phyloP scores from a whole-genome alignment of 345 rosid genomes.

The thale cress (Arabidopsis thaliana) region TAIR10.1 NC_003070.9:5494501-5495000 shows the following conservation, averaged over 20 bases:
- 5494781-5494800: not conserved
- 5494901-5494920: not conserved
- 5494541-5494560: not conserved
- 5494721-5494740: conserved; percentile 82
- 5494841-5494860: too few relatives aligned
- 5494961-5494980: not conserved
- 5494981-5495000: not conserved
- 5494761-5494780: not conserved
- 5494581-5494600: conserved; percentile 26
- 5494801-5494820: not conserved
- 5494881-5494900: not conserved
- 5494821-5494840: not conserved
- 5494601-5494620: conserved; percentile 19
- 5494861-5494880: too few relatives aligned
- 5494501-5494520: not conserved
- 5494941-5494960: not conserved
- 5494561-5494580: conserved; percentile 37
- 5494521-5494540: conserved; percentile 13
- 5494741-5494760: conserved; percentile 49
- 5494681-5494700: conserved; percentile 75
- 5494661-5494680: conserved; percentile 91
- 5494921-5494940: conserved; percentile 1
- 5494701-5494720: conserved; percentile 59
- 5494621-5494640: conserved; percentile 59
- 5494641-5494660: conserved; percentile 61